A percentile compares a stretch with the other conserved stretches of the same genome.
Evolutionary conservation across 2,329 filamentous ascomycete genomes (phyloP).

Genomic region (Tolypocladium sp.): DNA sequence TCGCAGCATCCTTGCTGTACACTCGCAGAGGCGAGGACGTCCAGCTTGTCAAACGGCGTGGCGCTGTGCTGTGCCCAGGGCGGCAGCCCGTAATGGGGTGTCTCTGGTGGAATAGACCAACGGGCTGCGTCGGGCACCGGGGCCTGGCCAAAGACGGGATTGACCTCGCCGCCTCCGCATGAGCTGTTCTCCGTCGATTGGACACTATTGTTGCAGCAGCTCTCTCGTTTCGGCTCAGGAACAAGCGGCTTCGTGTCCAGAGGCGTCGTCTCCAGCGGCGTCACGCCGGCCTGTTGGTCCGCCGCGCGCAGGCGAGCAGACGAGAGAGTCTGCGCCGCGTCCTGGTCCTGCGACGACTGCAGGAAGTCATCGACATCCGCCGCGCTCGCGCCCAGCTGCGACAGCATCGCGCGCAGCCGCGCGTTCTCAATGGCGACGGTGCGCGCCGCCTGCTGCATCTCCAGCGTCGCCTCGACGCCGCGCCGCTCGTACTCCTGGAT

Average conservation of each 20-base stretch:
- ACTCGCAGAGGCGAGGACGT: slow-evolving; percentile 29
- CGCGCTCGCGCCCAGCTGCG: slow-evolving; percentile 26
- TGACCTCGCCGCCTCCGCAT: not conserved
- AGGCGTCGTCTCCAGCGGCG: not conserved
- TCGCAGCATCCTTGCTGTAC: slow-evolving; percentile 17
- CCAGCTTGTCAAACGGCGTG: slow-evolving; percentile 23
- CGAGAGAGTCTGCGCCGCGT: slow-evolving; percentile 15
- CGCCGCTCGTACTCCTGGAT: slow-evolving; percentile 37
- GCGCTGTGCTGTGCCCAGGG: not conserved
- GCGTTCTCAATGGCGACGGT: slow-evolving; percentile 39
- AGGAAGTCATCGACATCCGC: slow-evolving; percentile 31
- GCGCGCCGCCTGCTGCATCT: slow-evolving; percentile 45
- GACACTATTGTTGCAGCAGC: not conserved
- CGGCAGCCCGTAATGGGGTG: not conserved
- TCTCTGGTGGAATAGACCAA: not conserved
- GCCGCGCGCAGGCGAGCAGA: slow-evolving; percentile 1
- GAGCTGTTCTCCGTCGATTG: not conserved
- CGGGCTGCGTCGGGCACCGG: not conserved
- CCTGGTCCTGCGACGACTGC: slow-evolving; percentile 22
- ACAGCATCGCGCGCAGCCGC: slow-evolving; percentile 32
- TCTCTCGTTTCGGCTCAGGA: not conserved
- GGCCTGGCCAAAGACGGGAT: not conserved
- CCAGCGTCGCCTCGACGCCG: slow-evolving; percentile 38
- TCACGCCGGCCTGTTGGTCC: not conserved
- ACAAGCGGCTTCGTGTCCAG: not conserved